Evolutionary conservation across 2,329 filamentous ascomycete genomes (phyloP), one percentile per base, ranked within the genome.

Genomic region (Lachnellula occidentalis): DNA sequence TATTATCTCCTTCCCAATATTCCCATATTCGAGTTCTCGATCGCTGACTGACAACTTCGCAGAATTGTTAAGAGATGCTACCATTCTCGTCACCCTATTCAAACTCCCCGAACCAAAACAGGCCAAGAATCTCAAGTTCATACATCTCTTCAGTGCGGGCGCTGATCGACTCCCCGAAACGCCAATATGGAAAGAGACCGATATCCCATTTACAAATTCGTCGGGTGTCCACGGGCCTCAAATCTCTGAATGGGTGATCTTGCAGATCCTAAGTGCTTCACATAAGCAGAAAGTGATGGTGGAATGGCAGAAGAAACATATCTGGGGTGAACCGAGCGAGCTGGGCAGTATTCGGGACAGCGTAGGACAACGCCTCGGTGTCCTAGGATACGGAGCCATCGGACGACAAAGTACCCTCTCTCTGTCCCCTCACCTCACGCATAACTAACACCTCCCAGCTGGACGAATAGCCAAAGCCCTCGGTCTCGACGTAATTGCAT

Each of bases 191-290:
- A 70, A 61, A 43, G 64, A 69, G 5, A 66, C 69, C 2, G 55
- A 65, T n/a, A 66, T 72, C n/a, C 54, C 64, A 0, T 60, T 73
- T 21, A 67, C 68, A 0, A 72, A 68, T 12, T 66, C 67, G 7
- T 69, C 64, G 5, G 70, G 71, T 6, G 63, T 73, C 14, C 69
- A 72, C 50, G 69, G 69, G 1, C 83, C 84, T 0, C 81, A 83
- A 54, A 87, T 87, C 48, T 75, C 82, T 0, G 84, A 87, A 71
- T 87, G 83, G 83, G 78, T 83, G 12, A 69, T 86, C 27, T 74
- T 86, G 75, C 85, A 83, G 61, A 76, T 78, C 51, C 71, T 86
- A 2, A 73, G 78, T n/a, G 72, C 78, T 22, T 76, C 74, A n/a
- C 79, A 82, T 57, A 71, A 76, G 24, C 82, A 81, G 66, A 73